phyloP scores from a whole-genome alignment of 164 flowering plant genomes.

The Stephania cephalantha region DNA sequence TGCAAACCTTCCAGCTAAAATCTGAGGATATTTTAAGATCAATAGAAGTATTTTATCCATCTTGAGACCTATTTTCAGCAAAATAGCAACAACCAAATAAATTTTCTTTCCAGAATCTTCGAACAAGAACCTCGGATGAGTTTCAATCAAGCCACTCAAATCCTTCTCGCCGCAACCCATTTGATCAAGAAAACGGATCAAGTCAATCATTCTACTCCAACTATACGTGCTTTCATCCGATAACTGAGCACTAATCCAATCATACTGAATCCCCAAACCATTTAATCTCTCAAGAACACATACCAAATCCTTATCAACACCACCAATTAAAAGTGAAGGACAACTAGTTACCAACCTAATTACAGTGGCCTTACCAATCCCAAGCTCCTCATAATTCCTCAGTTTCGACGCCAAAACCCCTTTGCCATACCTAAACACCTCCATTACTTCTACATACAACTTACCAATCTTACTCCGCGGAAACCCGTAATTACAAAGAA shows the following conservation, averaged over 20 bases:
- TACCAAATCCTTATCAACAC: slow-evolving; percentile 31
- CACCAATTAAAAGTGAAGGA: slow-evolving; percentile 49
- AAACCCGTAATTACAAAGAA: slow-evolving; percentile 60
- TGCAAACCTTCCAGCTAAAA: slow-evolving; percentile 32
- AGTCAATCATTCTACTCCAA: slow-evolving; percentile 41
- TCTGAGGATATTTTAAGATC: slow-evolving; percentile 40
- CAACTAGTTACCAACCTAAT: slow-evolving; percentile 33
- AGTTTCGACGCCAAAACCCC: slow-evolving; percentile 48
- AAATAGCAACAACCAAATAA: slow-evolving; percentile 32
- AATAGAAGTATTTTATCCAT: slow-evolving; percentile 25
- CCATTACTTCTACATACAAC: slow-evolving; percentile 47
- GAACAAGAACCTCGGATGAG: slow-evolving; percentile 37
- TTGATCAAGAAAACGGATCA: slow-evolving; percentile 36
- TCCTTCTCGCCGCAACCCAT: slow-evolving; percentile 39
- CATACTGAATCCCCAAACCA: slow-evolving; percentile 29
- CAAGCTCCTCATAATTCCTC: slow-evolving; percentile 36
- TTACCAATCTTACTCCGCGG: slow-evolving; percentile 50
- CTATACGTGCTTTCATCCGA: slow-evolving; percentile 22
- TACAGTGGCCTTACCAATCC: slow-evolving; percentile 31
- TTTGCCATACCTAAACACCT: slow-evolving; percentile 41
- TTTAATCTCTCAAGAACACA: slow-evolving; percentile 36
- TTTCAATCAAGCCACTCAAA: slow-evolving; percentile 26
- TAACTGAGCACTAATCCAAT: slow-evolving; percentile 41
- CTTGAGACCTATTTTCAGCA: slow-evolving; percentile 47
- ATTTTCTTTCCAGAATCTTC: slow-evolving; percentile 52